Evolutionary conservation across 2,329 filamentous ascomycete species (phyloP).

Genomic region (Apiospora aurea): DNA sequence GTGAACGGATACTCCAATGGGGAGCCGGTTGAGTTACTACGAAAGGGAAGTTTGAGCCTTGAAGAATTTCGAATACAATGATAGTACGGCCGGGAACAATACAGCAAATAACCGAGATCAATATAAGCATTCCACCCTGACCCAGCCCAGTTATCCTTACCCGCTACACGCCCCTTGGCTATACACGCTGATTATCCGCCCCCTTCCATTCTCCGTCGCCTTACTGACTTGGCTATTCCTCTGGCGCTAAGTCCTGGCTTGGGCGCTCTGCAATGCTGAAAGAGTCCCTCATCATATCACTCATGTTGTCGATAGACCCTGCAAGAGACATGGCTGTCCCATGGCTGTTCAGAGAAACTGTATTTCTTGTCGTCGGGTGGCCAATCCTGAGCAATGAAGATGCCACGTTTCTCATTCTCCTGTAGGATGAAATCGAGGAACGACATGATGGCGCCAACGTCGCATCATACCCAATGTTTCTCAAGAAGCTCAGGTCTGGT

Average conservation of each 20-base stretch:
- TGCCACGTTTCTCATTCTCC: neutral
- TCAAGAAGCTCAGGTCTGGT: no score
- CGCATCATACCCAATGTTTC: neutral
- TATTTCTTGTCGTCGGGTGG: no score
- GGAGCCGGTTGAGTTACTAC: neutral
- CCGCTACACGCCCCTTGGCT: no score
- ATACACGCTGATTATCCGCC: no score
- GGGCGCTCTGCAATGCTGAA: neutral
- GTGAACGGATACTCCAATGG: slow-evolving; percentile 14
- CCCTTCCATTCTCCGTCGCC: no score
- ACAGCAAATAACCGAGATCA: no score
- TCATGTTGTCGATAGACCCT: neutral
- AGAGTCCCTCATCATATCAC: neutral
- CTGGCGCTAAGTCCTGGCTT: no score
- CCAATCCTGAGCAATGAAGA: neutral
- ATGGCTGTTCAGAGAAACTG: neutral
- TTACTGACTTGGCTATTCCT: no score
- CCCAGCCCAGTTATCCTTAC: no score
- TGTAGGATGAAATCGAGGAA: neutral
- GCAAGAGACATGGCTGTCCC: neutral
- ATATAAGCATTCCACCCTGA: no score
- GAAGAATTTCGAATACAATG: neutral
- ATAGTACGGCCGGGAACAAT: no score
- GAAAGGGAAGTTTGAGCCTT: neutral
- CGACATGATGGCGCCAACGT: neutral